Evolutionary conservation across 2,329 filamentous ascomycete genomes (phyloP), one percentile per base, ranked within the genome.

Genomic region (Pseudomassariella vexata): DNA sequence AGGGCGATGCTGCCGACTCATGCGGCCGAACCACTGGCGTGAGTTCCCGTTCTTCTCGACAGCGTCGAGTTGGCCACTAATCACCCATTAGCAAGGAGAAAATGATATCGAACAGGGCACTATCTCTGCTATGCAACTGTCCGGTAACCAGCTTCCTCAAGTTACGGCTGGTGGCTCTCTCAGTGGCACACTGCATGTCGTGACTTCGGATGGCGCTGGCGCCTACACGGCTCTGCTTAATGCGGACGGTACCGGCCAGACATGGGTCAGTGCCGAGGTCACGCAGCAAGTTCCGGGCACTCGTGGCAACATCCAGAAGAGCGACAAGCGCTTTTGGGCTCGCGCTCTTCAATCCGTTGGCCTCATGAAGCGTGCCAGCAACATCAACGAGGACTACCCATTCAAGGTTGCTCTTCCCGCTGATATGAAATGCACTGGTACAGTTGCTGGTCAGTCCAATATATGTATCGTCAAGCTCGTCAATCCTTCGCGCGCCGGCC

Each of bases 401-500:
- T n/a, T n/a, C n/a, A n/a, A n/a, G n/a, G n/a, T n/a, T n/a, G n/a
- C n/a, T 14, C 16, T 17, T 22, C 6, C 5, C 9, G 56, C 52
- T 22, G 59, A 57, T 12, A 60, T 53, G 17, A 55, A 41, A n/a
- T 65, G 62, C 48, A 50, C 43, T 0, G 62, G 62, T 9, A 52
- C 52, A 6, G 37, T 60, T 14, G 50, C 40, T 11, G 51, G 53
- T 23, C 31, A 52, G 38, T 19, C 29, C 4, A 57, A 59, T 35
- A 57, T 65, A 34, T 66, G 63, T 48, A 45, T 65, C 17, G 50
- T 63, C 42, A 65, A 64, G 54, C 56, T 66, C 35, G 59, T 57
- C 34, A 66, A 66, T 50, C 44, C 44, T 33, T 59, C 59, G 44
- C 35, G 35, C 9, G 58, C 55, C 3, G 63, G 62, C 0, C 62